Base-by-base conservation (phyloP, 352 stramenopile species). In the Globisporangium spiculum region DNA sequence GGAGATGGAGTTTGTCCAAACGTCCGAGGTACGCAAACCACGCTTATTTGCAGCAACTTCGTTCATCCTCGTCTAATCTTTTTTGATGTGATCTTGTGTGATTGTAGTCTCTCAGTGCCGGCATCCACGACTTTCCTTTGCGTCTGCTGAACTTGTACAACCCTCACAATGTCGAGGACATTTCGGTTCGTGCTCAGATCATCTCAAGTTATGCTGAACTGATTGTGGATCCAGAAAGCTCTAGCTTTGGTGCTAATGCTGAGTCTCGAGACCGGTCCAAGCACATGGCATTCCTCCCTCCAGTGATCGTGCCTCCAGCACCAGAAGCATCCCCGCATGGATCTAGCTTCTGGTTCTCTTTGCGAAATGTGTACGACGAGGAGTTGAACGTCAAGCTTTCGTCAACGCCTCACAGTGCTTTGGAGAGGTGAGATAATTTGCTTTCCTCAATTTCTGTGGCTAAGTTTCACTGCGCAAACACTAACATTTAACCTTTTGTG, bases 341-440 rank as follows among this genome's bases (percentile, higher is more conserved):
- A 56, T 79, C 81, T 4, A 94, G 79, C 66, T 93, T 95, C 59
- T 93, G 89, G 89, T 93, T 94, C 68, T 90, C 84, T 20, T 52
- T 96, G 24, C 83, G 80, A 62, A 96, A 96, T 68, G 80, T 96
- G 32, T 96, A 92, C 69, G 89, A 96, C 56, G 86, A 94, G 79
- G 88, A 94, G 22, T 65, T 96, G 53, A 81, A 64, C 36, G 79
- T 96, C 26, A 87, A 86, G 52, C 64, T 94, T 14, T 79, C 79
- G 3, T 78, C 83, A 32, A 67, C 79, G 66, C 71, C 77, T 4
- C 66, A 75, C 59, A 81, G 63, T n/a, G 54, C 73, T 5, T 71
- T 90, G 20, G 74, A 83, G 53, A 78, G 80, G 83, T 91, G 78
- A 58, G 73, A 44, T 30, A 4, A 27, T 8, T 52, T 55, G 30